Base-by-base conservation (phyloP, 2,329 filamentous ascomycete genomes). In the Diplodia intermedia region DNA sequence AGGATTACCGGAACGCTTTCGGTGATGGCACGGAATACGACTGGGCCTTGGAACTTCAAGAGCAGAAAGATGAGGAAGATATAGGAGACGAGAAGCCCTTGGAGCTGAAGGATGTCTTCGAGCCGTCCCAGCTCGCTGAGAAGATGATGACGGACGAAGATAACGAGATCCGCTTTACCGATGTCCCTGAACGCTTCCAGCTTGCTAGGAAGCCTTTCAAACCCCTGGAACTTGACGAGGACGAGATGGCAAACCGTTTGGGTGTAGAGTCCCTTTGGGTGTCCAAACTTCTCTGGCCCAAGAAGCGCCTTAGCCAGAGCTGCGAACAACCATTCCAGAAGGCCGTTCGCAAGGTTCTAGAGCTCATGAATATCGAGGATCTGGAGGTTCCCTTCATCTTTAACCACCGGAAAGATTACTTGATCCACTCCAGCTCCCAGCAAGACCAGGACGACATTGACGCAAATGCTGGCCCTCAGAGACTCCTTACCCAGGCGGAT, bases 351-450 rank as follows among this genome's bases (percentile, higher is more conserved):
- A 97, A 97, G 79, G 94, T 98, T 12, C 86, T 99, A 49, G 92
- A 97, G 74, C 97, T 98, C 77, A 93, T 99, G 80, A 92, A 97
- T 62, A 89, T 94, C 4, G 94, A 98, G 71, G 92, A 97, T 72
- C 93, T 94, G 73, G 95, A 99, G 79, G 93, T 97, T 1, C 94
- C 95, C 0, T 99, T 97, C 78, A 95, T 99, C 73, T 97, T 97
- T 79, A 94, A 97, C 78, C 95, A 99, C 76, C 92, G 95, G 70
- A 97, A 97, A 79, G 95, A 99, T 78, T 99, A 98, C 76, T 86
- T 99, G 53, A 96, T 99, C 68, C 93, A 98, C 75, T 91, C 91
- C 29, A 90, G 90, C 71, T 81, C 85, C n/a, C 82, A 85, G 49
- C 85, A 86, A 7, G 89, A 82, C 77, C 85, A 86, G 18, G 85